These are phyloP conservation scores for Jaltomata sinuosa DNA, from an alignment of 257 asterid genomes.

Conservation along the genomic window DNA sequence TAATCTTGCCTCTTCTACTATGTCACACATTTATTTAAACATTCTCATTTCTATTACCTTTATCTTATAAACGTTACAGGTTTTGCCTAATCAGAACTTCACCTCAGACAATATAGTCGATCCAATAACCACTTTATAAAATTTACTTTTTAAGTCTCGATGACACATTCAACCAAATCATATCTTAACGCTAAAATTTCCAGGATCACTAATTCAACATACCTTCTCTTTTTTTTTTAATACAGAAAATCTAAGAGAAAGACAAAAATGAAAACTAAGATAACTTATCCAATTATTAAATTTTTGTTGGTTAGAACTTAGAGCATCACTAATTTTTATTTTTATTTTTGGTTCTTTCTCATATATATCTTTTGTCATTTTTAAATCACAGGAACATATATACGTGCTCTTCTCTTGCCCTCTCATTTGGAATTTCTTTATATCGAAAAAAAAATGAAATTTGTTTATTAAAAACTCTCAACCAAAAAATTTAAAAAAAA, in stretches of 20 bases:
- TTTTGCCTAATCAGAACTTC: background rate
- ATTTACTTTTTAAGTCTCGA: too few species aligned
- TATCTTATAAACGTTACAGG: background rate
- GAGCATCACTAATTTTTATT: background rate
- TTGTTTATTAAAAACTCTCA: background rate
- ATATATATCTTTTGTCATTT: background rate
- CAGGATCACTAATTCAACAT: too few species aligned
- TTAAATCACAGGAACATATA: background rate
- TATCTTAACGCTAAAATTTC: too few species aligned
- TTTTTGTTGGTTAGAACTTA: background rate
- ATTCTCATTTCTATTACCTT: accelerated
- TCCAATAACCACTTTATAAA: too few species aligned
- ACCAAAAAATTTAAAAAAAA: background rate
- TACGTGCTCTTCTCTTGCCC: background rate
- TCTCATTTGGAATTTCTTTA: background rate
- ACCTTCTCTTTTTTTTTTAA: background rate
- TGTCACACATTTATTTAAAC: background rate
- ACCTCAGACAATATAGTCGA: background rate
- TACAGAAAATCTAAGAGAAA: background rate
- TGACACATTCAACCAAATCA: too few species aligned
- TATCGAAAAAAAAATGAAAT: background rate
- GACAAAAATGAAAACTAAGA: background rate
- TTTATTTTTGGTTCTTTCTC: background rate
- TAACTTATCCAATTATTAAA: background rate
- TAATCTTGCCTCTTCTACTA: background rate